These are phyloP conservation scores for Clavispora carvajalis DNA, from an alignment of 805 yeast genomes.

Conservation along the genomic window DNA sequence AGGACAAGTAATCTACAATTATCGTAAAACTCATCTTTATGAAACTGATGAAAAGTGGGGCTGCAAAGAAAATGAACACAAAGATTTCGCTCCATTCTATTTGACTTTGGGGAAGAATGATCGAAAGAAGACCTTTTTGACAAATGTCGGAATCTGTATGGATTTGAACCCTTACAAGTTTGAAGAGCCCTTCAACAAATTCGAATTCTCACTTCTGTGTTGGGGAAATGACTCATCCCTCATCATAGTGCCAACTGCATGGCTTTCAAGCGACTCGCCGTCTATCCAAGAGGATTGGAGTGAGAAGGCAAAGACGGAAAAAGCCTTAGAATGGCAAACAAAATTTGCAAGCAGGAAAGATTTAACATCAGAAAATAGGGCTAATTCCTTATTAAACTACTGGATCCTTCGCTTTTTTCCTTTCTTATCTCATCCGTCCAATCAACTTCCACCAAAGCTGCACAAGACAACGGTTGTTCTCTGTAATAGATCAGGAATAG, in stretches of 20 bases:
- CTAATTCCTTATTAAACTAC: conserved; percentile 42
- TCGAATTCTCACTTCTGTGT: conserved; percentile 63
- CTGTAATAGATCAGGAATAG: conserved; percentile 78
- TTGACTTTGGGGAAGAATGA: conserved; percentile 26
- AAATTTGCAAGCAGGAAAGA: conserved; percentile 2
- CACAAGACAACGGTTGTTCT: conserved; percentile 38
- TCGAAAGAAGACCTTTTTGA: conserved; percentile 10
- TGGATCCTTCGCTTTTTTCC: conserved; percentile 75
- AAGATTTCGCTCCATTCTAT: conserved; percentile 49
- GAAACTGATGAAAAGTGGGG: conserved; percentile 82
- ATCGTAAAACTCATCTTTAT: conserved; percentile 72
- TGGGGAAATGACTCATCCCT: conserved; percentile 44
- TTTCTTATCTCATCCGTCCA: conserved; percentile 37
- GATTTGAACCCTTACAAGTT: conserved; percentile 86
- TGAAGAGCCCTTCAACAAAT: conserved; percentile 67
- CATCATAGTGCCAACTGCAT: conserved; percentile 78
- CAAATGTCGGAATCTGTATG: conserved; percentile 87
- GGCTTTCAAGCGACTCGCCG: conserved; percentile 60
- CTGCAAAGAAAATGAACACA: conserved; percentile 55
- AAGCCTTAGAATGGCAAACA: not conserved
- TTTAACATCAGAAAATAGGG: conserved; percentile 8
- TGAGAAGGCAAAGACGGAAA: not conserved
- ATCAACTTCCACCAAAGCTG: conserved; percentile 19
- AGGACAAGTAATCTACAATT: conserved; percentile 59
- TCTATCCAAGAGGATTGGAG: conserved; percentile 18